phyloP scores from a whole-genome alignment of 208 protist species.

The Trypanosoma avium region DNA sequence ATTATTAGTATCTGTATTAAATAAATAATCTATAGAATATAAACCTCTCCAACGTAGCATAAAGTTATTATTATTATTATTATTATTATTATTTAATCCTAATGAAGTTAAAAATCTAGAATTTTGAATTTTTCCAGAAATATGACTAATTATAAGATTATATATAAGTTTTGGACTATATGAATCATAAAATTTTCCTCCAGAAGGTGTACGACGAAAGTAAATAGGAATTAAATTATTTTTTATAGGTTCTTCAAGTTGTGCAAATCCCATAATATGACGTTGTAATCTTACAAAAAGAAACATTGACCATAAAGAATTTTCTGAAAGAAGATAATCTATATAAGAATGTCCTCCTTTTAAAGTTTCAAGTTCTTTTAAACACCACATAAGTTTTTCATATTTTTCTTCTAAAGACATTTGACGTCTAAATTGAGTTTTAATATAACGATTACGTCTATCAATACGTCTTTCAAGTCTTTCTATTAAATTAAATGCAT shows the following conservation, averaged over 20 bases:
- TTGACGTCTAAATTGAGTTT: conserved; percentile 39
- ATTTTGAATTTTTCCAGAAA: conserved; percentile 22
- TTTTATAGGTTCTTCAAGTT: conserved; percentile 13
- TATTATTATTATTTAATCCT: too few relatives aligned
- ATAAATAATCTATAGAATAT: conserved; percentile 60
- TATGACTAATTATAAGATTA: conserved; percentile 32
- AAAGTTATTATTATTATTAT: too few relatives aligned
- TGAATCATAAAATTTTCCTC: conserved; percentile 42
- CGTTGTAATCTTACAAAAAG: conserved; percentile 64
- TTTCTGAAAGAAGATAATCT: conserved; percentile 60
- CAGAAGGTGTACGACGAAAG: conserved; percentile 41
- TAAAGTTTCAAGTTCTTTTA: conserved; percentile 68
- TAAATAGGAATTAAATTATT: conserved; percentile 17
- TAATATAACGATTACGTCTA: conserved; percentile 68
- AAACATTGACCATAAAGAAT: conserved; percentile 68
- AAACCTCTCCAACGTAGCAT: conserved; percentile 50
- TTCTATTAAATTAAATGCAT: conserved; percentile 85
- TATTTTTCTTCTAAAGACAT: conserved; percentile 85
- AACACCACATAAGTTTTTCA: conserved; percentile 87
- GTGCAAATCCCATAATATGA: conserved; percentile 46
- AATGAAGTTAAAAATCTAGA: conserved; percentile 13
- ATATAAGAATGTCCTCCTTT: conserved; percentile 71
- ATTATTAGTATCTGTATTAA: not conserved
- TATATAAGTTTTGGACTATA: conserved; percentile 47
- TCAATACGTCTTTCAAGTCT: conserved; percentile 78